These are phyloP conservation scores for Bolboschoenus planiculmis DNA, from an alignment of 176 grass and related monocot species.

Conservation along the genomic window DNA sequence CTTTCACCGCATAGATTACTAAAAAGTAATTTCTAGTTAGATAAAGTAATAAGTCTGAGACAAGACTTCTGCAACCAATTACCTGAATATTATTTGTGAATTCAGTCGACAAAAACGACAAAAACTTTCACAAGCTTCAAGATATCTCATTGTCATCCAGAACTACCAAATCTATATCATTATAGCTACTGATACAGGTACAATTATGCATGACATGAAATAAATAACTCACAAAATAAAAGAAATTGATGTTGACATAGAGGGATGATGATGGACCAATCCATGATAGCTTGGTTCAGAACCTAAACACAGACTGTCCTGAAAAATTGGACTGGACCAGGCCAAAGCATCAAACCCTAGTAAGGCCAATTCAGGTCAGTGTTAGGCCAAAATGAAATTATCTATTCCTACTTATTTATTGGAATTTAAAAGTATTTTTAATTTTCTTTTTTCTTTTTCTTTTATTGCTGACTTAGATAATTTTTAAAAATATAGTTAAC, in stretches of 20 bases:
- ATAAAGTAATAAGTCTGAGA: not conserved
- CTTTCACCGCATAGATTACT: not conserved
- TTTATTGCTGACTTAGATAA: not conserved
- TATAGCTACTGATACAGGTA: not conserved
- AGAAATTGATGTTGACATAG: not conserved
- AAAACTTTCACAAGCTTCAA: constrained; percentile 4
- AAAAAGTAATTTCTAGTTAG: not conserved
- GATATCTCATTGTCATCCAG: not conserved
- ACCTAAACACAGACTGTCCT: not conserved
- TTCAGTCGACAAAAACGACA: not conserved
- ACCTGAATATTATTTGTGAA: not conserved
- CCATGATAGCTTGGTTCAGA: not conserved
- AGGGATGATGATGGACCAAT: not conserved
- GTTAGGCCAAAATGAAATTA: not conserved
- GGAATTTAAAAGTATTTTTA: not conserved
- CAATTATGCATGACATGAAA: not conserved
- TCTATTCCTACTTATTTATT: not conserved
- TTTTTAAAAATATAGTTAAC: not conserved
- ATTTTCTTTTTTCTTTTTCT: not conserved
- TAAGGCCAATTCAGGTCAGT: not conserved
- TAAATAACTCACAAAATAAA: not conserved
- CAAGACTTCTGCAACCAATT: not conserved
- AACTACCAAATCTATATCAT: not conserved
- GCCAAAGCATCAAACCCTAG: not conserved
- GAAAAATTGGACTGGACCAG: not conserved